Evolutionary conservation across 2,329 filamentous ascomycete species (phyloP).

Genomic region (Alternaria rosae): DNA sequence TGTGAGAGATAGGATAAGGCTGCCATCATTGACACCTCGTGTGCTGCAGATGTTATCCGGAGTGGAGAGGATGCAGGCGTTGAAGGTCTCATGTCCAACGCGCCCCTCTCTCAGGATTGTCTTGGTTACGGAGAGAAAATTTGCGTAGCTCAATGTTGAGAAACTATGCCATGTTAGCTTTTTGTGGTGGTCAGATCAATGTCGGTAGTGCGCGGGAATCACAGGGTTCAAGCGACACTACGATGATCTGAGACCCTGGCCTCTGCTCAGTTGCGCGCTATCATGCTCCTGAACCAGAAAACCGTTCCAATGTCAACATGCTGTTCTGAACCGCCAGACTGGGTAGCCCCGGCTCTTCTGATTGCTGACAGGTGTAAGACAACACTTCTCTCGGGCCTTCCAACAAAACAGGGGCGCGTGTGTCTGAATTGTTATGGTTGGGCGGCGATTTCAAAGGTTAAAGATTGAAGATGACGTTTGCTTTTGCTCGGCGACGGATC

Average conservation of each 20-base stretch:
- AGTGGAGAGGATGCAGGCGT: not conserved
- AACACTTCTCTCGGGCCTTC: not conserved
- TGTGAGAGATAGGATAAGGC: not conserved
- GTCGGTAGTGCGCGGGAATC: not conserved
- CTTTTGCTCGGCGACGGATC: not conserved
- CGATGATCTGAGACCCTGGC: constrained; percentile 5
- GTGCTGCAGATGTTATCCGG: not conserved
- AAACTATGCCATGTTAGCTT: not conserved
- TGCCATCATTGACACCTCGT: not conserved
- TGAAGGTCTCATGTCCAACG: not conserved
- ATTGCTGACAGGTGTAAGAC: not conserved
- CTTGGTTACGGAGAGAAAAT: not conserved
- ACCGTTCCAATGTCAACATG: not conserved
- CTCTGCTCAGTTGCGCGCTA: constrained; percentile 1
- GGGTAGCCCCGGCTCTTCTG: not conserved
- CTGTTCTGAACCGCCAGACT: constrained; percentile 2
- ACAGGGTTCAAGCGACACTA: not conserved
- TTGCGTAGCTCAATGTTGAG: not conserved
- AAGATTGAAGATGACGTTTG: not conserved
- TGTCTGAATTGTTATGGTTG: not conserved
- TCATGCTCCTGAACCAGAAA: not conserved
- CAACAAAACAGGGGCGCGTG: not conserved
- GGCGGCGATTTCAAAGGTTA: not conserved
- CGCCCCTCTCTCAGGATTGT: not conserved
- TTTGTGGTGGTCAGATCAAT: not conserved